These are phyloP conservation scores for Populus deltoides DNA, from an alignment of 345 rosid genomes.

Conservation along the genomic window DNA sequence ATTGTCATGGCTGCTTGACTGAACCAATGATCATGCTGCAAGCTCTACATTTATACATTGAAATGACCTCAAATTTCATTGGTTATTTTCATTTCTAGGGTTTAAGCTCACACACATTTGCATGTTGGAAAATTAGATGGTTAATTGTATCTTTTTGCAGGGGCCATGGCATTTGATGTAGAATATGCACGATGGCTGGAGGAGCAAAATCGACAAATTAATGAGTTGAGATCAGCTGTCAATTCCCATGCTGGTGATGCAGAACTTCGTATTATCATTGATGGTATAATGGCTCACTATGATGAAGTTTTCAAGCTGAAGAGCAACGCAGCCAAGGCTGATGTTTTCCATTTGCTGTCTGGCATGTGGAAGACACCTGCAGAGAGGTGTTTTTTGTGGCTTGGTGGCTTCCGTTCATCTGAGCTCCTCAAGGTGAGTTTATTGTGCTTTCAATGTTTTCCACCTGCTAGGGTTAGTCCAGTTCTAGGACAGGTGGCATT, in stretches of 20 bases:
- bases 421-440: slow-evolving; percentile 86
- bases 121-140: background rate
- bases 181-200: slow-evolving; percentile 93
- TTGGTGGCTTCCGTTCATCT: slow-evolving; percentile 97
- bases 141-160: slow-evolving; percentile 39
- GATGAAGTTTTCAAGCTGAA: slow-evolving; percentile 94
- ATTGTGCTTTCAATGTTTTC: background rate
- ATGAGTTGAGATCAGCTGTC: slow-evolving; percentile 90
- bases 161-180: slow-evolving; percentile 97
- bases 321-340: slow-evolving; percentile 89
- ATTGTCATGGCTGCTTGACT: background rate
- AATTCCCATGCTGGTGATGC: slow-evolving; percentile 93
- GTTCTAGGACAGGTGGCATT: background rate
- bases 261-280: slow-evolving; percentile 86
- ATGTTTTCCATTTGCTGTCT: slow-evolving; percentile 92
- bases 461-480: background rate
- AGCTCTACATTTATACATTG: background rate
- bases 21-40: background rate
- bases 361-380: slow-evolving; percentile 99
- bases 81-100: background rate
- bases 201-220: slow-evolving; percentile 77
- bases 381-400: slow-evolving; percentile 99
- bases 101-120: background rate
- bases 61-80: background rate
- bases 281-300: slow-evolving; percentile 80